Conservation (phyloP, 2,329 filamentous ascomycete species). For the Fusarium euwallaceae region DNA sequence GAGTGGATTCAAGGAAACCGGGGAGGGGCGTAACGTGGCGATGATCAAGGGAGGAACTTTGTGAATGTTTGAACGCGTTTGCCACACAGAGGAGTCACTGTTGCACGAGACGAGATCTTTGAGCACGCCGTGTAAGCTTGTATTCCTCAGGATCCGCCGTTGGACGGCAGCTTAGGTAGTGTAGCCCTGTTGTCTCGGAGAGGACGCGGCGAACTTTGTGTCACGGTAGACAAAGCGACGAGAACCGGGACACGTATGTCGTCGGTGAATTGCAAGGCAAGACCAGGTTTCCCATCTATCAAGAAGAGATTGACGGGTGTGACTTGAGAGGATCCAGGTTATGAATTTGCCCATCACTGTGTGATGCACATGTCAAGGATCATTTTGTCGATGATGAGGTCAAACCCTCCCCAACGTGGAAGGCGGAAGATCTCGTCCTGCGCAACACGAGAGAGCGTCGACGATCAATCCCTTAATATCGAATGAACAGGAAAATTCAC, state of each 20-base stretch:
- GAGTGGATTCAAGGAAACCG: not conserved
- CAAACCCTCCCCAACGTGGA: not conserved
- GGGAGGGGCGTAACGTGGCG: conserved; percentile 3
- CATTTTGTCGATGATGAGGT: not conserved
- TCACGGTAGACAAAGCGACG: not conserved
- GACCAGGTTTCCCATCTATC: not conserved
- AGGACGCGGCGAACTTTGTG: conserved; percentile 1
- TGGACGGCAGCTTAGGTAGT: not conserved
- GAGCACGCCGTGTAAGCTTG: not conserved
- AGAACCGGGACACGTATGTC: not conserved
- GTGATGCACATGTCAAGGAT: not conserved
- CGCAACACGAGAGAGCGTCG: conserved; percentile 23
- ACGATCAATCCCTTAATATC: conserved; percentile 25
- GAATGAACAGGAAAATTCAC: not conserved
- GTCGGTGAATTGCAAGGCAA: not conserved
- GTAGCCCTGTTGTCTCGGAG: not conserved
- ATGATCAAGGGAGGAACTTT: not conserved
- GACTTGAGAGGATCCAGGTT: not conserved
- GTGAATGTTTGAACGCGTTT: not conserved
- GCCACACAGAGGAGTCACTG: not conserved
- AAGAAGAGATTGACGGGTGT: not conserved
- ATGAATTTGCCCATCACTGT: not conserved
- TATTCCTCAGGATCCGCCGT: not conserved
- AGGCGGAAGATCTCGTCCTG: conserved; percentile 14
- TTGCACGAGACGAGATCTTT: conserved; percentile 7